Evolutionary conservation across 306 rosid genomes (phyloP).

Genomic region (Hippophae gyantsensis): DNA sequence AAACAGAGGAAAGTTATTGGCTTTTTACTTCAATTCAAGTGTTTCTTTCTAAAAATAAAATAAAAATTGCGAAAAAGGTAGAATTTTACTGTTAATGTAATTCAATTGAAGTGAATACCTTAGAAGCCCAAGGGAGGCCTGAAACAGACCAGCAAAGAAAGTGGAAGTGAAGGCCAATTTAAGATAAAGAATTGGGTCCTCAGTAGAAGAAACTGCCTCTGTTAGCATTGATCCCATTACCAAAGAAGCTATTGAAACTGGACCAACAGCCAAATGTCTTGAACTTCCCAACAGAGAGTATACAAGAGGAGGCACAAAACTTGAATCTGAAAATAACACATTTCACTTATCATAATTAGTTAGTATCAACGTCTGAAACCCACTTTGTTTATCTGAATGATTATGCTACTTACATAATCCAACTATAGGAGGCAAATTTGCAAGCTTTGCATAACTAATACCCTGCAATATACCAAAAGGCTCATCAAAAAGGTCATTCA

Average conservation of each 20-base stretch:
- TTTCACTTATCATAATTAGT: constrained; percentile 6
- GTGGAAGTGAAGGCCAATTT: constrained; percentile 92
- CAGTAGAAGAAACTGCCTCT: constrained; percentile 48
- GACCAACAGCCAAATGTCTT: constrained; percentile 87
- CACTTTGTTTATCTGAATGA: neutral
- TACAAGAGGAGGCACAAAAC: constrained; percentile 89
- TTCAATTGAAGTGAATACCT: constrained; percentile 37
- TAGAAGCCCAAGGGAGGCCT: constrained; percentile 73
- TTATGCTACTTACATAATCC: constrained; percentile 66
- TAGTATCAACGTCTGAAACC: neutral
- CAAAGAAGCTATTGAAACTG: constrained; percentile 91
- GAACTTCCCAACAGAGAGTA: constrained; percentile 91
- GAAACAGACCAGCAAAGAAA: constrained; percentile 82
- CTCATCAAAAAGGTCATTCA: neutral
- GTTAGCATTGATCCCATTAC: constrained; percentile 97
- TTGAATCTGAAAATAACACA: constrained; percentile 65
- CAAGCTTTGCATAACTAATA: constrained; percentile 96
- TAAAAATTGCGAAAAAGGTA: no score
- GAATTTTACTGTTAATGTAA: no score
- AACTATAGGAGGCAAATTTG: constrained; percentile 88
- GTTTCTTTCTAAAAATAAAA: no score
- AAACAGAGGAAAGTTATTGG: no score
- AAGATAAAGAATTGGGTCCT: constrained; percentile 71
- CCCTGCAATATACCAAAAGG: constrained; percentile 46
- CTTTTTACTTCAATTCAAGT: no score